These are phyloP conservation scores for Polysphondylium violaceum DNA, from an alignment of 78 protist species.

Conservation along the genomic window DNA sequence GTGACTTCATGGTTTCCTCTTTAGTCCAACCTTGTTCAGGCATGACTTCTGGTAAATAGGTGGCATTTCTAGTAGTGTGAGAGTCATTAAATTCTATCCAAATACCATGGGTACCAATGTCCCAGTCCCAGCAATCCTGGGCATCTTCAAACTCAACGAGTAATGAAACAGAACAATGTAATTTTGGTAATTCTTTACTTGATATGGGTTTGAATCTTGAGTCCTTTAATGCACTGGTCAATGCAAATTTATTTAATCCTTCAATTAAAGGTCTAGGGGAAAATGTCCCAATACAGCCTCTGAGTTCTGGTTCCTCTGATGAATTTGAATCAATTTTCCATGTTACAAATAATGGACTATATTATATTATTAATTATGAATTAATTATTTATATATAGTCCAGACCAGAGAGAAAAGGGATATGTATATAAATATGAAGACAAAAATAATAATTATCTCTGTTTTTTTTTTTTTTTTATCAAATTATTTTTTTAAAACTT, in stretches of 20 bases:
- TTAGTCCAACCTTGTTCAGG: constrained; percentile 83
- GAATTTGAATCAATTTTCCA: constrained; percentile 64
- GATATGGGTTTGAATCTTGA: constrained; percentile 68
- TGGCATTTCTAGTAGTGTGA: not conserved
- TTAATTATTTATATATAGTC: too few relatives aligned
- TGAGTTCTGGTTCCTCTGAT: constrained; percentile 18
- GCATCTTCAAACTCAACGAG: constrained; percentile 75
- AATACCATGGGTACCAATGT: constrained; percentile 83
- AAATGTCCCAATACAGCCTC: constrained; percentile 88
- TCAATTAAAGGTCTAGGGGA: constrained; percentile 26
- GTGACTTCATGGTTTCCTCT: constrained; percentile 62
- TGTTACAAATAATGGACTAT: constrained; percentile 85
- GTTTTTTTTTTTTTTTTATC: not conserved
- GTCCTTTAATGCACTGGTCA: constrained; percentile 75
- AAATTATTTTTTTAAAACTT: not conserved
- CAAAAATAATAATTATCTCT: not conserved
- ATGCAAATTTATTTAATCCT: constrained; percentile 68
- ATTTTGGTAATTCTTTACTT: constrained; percentile 34
- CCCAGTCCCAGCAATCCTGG: constrained; percentile 71
- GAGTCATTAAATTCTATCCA: constrained; percentile 73
- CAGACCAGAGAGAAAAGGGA: too few relatives aligned
- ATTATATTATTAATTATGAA: not conserved
- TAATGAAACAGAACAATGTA: constrained; percentile 69
- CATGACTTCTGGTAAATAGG: constrained; percentile 84
- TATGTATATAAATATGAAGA: too few relatives aligned